Evolutionary conservation across 805 yeast species (phyloP), one percentile per base, ranked within the genome.

Genomic region (Diddensiella transvaalensis): DNA sequence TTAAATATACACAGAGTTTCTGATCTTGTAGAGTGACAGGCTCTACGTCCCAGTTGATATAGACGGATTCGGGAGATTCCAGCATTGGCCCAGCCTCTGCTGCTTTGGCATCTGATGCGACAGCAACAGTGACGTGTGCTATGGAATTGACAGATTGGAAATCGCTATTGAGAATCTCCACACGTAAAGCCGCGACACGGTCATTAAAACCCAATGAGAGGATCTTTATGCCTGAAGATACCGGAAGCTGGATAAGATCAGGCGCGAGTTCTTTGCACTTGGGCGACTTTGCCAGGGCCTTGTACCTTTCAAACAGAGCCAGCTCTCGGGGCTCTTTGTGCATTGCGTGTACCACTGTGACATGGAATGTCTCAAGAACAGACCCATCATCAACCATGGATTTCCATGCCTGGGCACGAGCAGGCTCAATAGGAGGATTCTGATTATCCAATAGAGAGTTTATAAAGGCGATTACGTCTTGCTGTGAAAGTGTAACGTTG

Each of bases 51-150:
- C 59, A 57, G 4, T 36, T 44, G 4, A 37, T 8, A n/a, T 37
- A 44, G 23, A 39, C 33, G 4, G 52, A 22, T 5, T 22, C 22
- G 13, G 39, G 22, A 13, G 42, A 39, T 3, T 35, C 53, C 10
- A 73, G 49, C 55, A 73, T 56, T 2, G 37, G 53, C 51, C 82
- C 81, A 1, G 90, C 77, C 54, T 78, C 76, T 21, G 69, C 61
- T 0, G 93, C 81, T 44, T 64, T 69, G 2, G 76, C 69, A 0
- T 69, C 68, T 1, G 69, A 57, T 1, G 68, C 59, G 0, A 87
- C 77, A 0, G 90, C 96, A 11, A 87, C 60, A 0, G 97, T 90
- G 38, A 89, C 76, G 61, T 90, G 97, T 0, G 84, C 72, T 50
- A 64, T 62, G 45, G 66, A 62, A 49, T 80, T 78, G 0, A 72